Evolutionary conservation across 176 grass and related monocot genomes (phyloP).

Genomic region (Chrysopogon serrulatus): DNA sequence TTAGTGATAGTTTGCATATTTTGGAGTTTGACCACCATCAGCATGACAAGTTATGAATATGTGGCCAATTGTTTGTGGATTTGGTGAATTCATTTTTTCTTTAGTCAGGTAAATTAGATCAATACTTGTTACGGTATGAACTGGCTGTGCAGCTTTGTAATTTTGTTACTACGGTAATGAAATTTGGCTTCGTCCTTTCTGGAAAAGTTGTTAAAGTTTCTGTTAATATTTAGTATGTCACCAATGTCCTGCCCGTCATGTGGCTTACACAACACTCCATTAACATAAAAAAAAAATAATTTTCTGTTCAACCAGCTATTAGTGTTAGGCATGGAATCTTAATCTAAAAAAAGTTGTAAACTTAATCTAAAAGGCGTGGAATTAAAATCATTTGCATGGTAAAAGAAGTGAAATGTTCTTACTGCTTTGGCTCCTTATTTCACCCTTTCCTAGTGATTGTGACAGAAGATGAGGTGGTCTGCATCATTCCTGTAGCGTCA

Average conservation of each 20-base stretch:
- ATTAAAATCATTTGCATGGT: not conserved
- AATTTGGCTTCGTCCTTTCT: no score
- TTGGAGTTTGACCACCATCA: not conserved
- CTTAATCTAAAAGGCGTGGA: no score
- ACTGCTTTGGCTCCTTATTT: not conserved
- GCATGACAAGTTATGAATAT: not conserved
- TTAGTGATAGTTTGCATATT: not conserved
- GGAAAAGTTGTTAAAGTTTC: no score
- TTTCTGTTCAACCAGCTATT: not conserved
- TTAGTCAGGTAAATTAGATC: not conserved
- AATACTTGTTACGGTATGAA: no score
- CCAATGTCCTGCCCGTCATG: not conserved
- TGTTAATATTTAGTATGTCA: not conserved
- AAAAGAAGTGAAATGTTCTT: not conserved
- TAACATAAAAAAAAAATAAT: not conserved
- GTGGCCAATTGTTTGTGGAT: not conserved
- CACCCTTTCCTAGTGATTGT: not conserved
- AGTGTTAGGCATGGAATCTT: no score
- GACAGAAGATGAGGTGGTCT: slow-evolving; percentile 14
- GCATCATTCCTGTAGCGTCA: not conserved
- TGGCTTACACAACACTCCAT: not conserved
- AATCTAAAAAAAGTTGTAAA: no score
- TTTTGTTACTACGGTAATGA: no score
- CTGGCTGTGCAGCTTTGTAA: no score
- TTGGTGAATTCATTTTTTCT: not conserved